Base-by-base conservation (phyloP, 2,329 filamentous ascomycete genomes). In the Trichoderma pleuroti region DNA sequence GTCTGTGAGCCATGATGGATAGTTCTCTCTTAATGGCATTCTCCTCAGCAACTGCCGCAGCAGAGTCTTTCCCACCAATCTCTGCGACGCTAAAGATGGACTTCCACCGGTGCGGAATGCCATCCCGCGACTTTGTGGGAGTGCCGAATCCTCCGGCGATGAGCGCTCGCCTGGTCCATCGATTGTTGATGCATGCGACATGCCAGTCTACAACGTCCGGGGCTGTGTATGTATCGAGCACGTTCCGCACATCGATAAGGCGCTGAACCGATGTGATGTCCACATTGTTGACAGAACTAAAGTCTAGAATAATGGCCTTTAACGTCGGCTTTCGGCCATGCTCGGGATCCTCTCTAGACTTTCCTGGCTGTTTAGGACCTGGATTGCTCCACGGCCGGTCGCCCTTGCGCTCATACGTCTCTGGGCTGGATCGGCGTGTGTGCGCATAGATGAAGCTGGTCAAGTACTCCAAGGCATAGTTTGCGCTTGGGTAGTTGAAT, bases 351-450 rank as follows among this genome's bases (percentile, higher is more conserved):
- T 71, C 74, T n/a, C 76, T 78, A n/a, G 78, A 76, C 64, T 82
- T 87, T 39, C 87, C 86, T 11, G 79, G 76, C 61, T 77, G 77
- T 24, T 77, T 74, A 71, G 93, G 92, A 65, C 93, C 94, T 0
- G 95, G 93, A 77, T 98, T 93, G 76, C 98, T 98, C 96, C 96
- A 98, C 1, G 96, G 94, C 9, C 94, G 88, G 78, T 99, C 95
- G 28, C 92, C 92, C 2, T 84, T 85, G 4, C 86, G 86, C 5
- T 84, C 81, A 76, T 90, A 97, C 2, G 86, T 83, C 70, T 91
- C 84, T 0, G 89, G 84, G 73, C 92, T 93, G 1, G 93, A 97
- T 36, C 93, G 91, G 46, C 92, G 90, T 3, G 94, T 97, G 72
- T 90, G 82, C 56, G 85, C 80, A 74, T 91, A 91, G 60, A 97